These are phyloP conservation scores for Aspergillaceae sp. DNA, from an alignment of 2,329 filamentous ascomycete genomes.

Conservation along the genomic window DNA sequence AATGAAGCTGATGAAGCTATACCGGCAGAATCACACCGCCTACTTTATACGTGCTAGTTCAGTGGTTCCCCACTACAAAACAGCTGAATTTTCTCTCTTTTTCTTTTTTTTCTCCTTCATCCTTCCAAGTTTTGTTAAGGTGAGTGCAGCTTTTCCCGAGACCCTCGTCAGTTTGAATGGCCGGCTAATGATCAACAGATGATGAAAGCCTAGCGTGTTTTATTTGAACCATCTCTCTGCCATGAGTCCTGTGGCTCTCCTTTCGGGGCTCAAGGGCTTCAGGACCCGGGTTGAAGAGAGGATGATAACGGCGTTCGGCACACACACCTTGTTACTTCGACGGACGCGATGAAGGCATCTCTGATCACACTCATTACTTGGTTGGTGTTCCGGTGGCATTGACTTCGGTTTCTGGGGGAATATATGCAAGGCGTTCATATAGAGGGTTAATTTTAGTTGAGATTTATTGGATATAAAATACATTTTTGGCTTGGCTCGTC, in stretches of 20 bases:
- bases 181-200: constrained; percentile 51
- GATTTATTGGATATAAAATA: too few species aligned
- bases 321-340: constrained; percentile 87
- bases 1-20: not conserved
- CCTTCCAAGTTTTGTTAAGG: constrained; percentile 99
- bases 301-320: constrained; percentile 99
- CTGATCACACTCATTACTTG: constrained; percentile 60
- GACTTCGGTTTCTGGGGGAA: not conserved
- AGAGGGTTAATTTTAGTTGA: too few species aligned
- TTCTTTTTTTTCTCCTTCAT: constrained; percentile 62
- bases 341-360: constrained; percentile 98
- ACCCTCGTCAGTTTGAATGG: not conserved
- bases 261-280: constrained; percentile 76
- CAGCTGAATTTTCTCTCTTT: constrained; percentile 31
- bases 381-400: constrained; percentile 25
- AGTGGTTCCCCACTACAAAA: constrained; percentile 14
- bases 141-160: constrained; percentile 46
- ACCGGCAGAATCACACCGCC: constrained; percentile 14
- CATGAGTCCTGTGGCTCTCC: constrained; percentile 67
- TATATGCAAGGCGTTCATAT: too few species aligned
- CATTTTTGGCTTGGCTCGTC: not conserved
- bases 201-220: constrained; percentile 99
- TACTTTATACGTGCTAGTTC: constrained; percentile 16
- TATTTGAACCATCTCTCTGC: constrained; percentile 68
- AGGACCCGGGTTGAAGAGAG: constrained; percentile 56